Conservation (phyloP, 192 early-diverging fungal genomes). For the Backusella mclennaniae region DNA sequence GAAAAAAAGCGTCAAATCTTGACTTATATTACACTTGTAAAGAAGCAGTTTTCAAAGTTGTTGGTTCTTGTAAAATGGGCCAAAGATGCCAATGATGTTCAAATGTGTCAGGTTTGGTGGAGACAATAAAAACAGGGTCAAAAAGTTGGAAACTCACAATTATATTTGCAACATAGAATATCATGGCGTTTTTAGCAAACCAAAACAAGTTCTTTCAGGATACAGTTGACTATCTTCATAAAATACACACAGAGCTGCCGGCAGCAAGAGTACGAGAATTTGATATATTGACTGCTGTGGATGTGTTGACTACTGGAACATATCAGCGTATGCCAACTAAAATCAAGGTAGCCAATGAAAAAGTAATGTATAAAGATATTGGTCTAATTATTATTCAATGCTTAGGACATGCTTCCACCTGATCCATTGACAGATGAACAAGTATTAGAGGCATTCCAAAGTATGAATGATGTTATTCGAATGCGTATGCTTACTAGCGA, state of each 20-base stretch:
- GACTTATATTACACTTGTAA: slow-evolving; percentile 59
- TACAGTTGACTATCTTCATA: slow-evolving; percentile 32
- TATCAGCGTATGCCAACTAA: slow-evolving; percentile 78
- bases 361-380: neutral
- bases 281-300: slow-evolving; percentile 80
- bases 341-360: slow-evolving; percentile 53
- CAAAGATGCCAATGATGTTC: slow-evolving; percentile 61
- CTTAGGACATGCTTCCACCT: slow-evolving; percentile 47
- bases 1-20: slow-evolving; percentile 62
- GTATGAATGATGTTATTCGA: slow-evolving; percentile 70
- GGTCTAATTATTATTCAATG: too few relatives aligned
- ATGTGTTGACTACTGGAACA: slow-evolving; percentile 81
- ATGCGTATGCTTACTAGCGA: slow-evolving; percentile 71
- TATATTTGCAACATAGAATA: slow-evolving; percentile 23
- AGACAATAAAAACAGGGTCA: neutral
- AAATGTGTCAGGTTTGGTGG: slow-evolving; percentile 61
- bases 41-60: slow-evolving; percentile 69
- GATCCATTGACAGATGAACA: slow-evolving; percentile 56
- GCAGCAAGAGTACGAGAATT: slow-evolving; percentile 67
- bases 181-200: slow-evolving; percentile 33
- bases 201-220: slow-evolving; percentile 38
- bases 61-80: slow-evolving; percentile 79
- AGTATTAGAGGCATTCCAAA: slow-evolving; percentile 57
- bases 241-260: slow-evolving; percentile 41
- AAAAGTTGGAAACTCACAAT: too few relatives aligned